phyloP scores from a whole-genome alignment of 2,329 filamentous ascomycete genomes.

The Claviceps sorghi region DNA sequence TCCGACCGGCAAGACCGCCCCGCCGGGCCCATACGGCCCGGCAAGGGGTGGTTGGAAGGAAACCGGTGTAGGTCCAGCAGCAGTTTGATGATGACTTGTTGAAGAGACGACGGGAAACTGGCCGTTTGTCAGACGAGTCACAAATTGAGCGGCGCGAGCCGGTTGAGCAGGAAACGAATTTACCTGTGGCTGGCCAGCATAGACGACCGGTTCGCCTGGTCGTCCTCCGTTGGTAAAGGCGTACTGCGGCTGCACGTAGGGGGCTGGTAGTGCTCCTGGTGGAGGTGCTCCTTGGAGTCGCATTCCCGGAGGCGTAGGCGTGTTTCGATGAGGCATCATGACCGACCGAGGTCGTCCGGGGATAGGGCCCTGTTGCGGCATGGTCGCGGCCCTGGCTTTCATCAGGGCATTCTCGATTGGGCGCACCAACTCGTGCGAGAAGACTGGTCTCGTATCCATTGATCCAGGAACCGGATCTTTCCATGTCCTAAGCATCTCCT shows the following conservation, averaged over 20 bases:
- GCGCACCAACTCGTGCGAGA: slow-evolving; percentile 70
- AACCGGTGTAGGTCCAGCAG: slow-evolving; percentile 17
- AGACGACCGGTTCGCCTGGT: slow-evolving; percentile 10
- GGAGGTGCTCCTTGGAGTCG: slow-evolving; percentile 13
- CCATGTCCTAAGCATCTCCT: slow-evolving; percentile 96
- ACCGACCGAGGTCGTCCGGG: slow-evolving; percentile 32
- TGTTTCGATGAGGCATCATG: slow-evolving; percentile 49
- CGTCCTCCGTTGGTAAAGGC: slow-evolving; percentile 18
- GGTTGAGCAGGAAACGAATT: slow-evolving; percentile 5
- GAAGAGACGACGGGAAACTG: slow-evolving; percentile 25
- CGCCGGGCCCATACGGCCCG: slow-evolving; percentile 21
- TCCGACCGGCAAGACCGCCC: slow-evolving; percentile 24
- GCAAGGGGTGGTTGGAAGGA: slow-evolving; percentile 28
- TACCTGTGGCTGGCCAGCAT: slow-evolving; percentile 16
- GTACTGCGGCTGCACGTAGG: slow-evolving; percentile 15
- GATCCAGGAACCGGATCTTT: slow-evolving; percentile 93
- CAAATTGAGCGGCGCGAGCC: not conserved
- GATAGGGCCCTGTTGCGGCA: slow-evolving; percentile 37
- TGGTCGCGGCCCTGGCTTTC: slow-evolving; percentile 53
- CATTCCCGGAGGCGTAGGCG: slow-evolving; percentile 54
- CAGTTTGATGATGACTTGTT: slow-evolving; percentile 16
- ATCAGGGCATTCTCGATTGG: slow-evolving; percentile 90
- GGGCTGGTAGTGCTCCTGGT: slow-evolving; percentile 10
- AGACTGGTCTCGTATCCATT: slow-evolving; percentile 82
- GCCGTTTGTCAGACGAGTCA: not conserved